A percentile compares a stretch with the other conserved stretches of the same genome.
Evolutionary conservation across 805 yeast genomes (phyloP).

Genomic region (Candida piceae): DNA sequence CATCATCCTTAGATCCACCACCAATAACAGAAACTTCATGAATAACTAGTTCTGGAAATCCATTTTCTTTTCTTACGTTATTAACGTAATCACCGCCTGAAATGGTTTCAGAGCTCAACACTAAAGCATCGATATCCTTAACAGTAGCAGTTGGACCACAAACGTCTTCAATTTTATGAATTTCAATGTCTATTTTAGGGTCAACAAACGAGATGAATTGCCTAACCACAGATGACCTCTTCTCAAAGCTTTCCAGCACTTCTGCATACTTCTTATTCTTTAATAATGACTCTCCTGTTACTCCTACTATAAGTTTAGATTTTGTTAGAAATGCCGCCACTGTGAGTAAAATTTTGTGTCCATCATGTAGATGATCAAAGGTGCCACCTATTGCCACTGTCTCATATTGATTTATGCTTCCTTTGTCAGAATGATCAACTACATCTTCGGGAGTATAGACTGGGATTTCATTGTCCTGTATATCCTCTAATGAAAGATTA

Average conservation of each 20-base stretch:
- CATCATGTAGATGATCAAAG: constrained; percentile 93
- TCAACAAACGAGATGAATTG: constrained; percentile 45
- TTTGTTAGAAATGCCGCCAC: constrained; percentile 60
- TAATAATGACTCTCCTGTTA: constrained; percentile 72
- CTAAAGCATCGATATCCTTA: constrained; percentile 68
- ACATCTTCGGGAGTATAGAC: too few species aligned
- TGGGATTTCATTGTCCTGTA: too few species aligned
- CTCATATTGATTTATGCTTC: constrained; percentile 5
- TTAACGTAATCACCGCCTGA: constrained; percentile 75
- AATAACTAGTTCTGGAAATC: constrained; percentile 46
- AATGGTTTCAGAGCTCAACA: constrained; percentile 75
- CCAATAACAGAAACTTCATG: constrained; percentile 64
- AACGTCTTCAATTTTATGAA: constrained; percentile 69
- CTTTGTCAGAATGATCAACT: background rate
- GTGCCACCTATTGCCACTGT: constrained; percentile 85
- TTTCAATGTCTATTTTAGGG: constrained; percentile 43
- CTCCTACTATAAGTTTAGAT: constrained; percentile 63
- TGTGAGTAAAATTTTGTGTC: constrained; percentile 82
- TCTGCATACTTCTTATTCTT: constrained; percentile 70
- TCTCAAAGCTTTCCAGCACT: constrained; percentile 52
- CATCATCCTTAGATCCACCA: constrained; percentile 35
- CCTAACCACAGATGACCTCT: constrained; percentile 43
- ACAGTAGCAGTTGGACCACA: constrained; percentile 91
- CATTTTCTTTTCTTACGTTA: constrained; percentile 50
- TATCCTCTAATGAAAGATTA: too few species aligned